These are phyloP conservation scores for Sungouiella blattae DNA, from an alignment of 805 yeast genomes.

Conservation along the genomic window DNA sequence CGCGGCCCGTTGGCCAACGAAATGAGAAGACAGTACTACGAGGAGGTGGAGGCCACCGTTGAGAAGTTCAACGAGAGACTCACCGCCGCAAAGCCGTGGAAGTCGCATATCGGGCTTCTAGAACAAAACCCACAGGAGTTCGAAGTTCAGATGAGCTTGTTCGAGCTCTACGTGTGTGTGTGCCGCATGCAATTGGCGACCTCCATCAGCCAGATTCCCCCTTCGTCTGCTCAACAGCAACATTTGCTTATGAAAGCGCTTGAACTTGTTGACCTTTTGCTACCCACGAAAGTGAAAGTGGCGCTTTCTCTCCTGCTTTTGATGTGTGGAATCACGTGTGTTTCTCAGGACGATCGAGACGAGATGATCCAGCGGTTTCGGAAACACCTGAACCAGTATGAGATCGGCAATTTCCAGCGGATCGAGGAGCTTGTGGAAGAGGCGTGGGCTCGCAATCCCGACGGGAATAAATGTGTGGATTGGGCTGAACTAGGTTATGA, in stretches of 20 bases:
- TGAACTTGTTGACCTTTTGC: constrained; percentile 8
- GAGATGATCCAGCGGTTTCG: constrained; percentile 18
- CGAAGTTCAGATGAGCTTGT: constrained; percentile 11
- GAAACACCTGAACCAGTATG: constrained; percentile 20
- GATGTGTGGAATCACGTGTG: constrained; percentile 31
- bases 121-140: constrained; percentile 6
- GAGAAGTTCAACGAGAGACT: constrained; percentile 4
- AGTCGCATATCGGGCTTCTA: constrained; percentile 10
- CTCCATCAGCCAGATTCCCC: constrained; percentile 9
- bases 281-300: constrained; percentile 10
- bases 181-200: constrained; percentile 13
- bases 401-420: constrained; percentile 16
- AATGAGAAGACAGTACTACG: constrained; percentile 9
- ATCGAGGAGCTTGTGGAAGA: constrained; percentile 15
- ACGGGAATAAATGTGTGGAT: constrained; percentile 13
- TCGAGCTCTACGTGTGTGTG: constrained; percentile 12
- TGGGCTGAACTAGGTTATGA: constrained; percentile 15
- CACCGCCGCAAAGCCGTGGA: constrained; percentile 9
- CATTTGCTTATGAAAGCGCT: constrained; percentile 10
- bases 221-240: constrained; percentile 10
- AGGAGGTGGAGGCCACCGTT: constrained; percentile 1
- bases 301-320: constrained; percentile 17
- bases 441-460: constrained; percentile 14
- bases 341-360: constrained; percentile 20
- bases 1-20: neutral